These are phyloP conservation scores for Penicillium sp. DNA, from an alignment of 2,329 filamentous ascomycete species.

Conservation along the genomic window DNA sequence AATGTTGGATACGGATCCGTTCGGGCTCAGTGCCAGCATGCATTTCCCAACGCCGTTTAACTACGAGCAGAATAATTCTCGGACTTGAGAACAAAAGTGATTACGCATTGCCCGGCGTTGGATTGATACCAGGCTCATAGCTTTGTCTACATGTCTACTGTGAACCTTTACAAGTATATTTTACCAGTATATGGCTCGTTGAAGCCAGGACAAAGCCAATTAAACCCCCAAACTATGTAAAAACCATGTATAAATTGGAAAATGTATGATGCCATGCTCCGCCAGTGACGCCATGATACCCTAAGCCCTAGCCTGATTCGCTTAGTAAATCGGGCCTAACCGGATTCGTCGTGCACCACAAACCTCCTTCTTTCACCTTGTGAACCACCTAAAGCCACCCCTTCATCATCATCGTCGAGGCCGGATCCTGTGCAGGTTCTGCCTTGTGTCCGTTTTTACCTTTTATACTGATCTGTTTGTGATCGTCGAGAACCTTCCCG, in stretches of 20 bases:
- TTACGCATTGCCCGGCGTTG: conserved; percentile 36
- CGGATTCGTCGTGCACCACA: conserved; percentile 36
- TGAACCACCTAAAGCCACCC: conserved; percentile 3
- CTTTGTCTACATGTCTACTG: neutral
- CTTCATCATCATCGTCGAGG: conserved; percentile 21
- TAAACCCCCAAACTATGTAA: too few relatives aligned
- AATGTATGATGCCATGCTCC: conserved; percentile 28
- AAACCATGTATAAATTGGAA: neutral
- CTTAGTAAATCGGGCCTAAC: conserved; percentile 40
- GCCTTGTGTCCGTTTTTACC: conserved; percentile 30
- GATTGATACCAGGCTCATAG: conserved; percentile 25
- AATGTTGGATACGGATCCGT: conserved; percentile 88
- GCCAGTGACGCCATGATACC: conserved; percentile 38
- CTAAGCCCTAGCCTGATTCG: conserved; percentile 44
- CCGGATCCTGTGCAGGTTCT: conserved; percentile 34
- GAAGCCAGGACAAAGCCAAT: too few relatives aligned
- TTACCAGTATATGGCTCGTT: too few relatives aligned
- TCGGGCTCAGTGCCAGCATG: conserved; percentile 91
- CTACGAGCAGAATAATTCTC: conserved; percentile 42
- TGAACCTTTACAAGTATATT: neutral
- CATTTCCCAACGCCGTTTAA: conserved; percentile 81
- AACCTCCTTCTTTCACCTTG: conserved; percentile 27
- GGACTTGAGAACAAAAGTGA: conserved; percentile 13
- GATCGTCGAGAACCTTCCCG: conserved; percentile 50
- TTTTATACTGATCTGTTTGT: conserved; percentile 38